Percentiles rank a stretch among this genome's conserved stretches.
phyloP scores from a whole-genome alignment of 1,284 basidiomycete species.

The Lentinula novae-zelandiae region DNA sequence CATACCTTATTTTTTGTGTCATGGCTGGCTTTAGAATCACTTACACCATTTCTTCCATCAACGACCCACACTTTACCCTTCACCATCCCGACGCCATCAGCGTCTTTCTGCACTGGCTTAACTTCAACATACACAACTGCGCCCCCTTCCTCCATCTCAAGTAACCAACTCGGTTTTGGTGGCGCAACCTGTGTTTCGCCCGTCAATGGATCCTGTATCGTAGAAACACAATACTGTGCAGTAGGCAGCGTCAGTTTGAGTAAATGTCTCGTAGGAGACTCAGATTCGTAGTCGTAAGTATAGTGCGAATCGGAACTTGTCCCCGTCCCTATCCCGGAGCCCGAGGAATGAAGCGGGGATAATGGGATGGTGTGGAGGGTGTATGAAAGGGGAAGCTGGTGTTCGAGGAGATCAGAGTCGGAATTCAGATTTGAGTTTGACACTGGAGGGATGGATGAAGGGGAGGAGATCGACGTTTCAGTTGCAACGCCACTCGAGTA shows the following conservation, averaged over 20 bases:
- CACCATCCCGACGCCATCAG: slow-evolving; percentile 15
- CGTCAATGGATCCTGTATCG: slow-evolving; percentile 77
- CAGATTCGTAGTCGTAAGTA: slow-evolving; percentile 20
- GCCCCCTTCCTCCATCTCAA: slow-evolving; percentile 65
- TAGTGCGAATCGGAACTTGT: slow-evolving; percentile 33
- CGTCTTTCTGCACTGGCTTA: slow-evolving; percentile 29
- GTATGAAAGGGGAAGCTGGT: slow-evolving; percentile 47
- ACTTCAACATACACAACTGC: slow-evolving; percentile 63
- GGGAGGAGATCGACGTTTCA: not conserved
- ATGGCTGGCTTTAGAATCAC: slow-evolving; percentile 24
- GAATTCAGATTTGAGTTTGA: not conserved
- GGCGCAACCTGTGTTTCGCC: slow-evolving; percentile 63
- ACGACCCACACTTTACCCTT: slow-evolving; percentile 11
- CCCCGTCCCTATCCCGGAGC: slow-evolving; percentile 24
- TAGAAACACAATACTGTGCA: slow-evolving; percentile 70
- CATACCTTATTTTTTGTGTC: slow-evolving; percentile 1
- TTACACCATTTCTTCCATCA: slow-evolving; percentile 20
- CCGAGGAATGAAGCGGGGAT: slow-evolving; percentile 74
- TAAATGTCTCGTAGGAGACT: slow-evolving; percentile 66
- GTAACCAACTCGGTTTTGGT: slow-evolving; percentile 72
- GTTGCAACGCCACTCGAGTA: not conserved
- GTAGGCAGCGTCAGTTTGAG: slow-evolving; percentile 79
- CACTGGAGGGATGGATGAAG: not conserved
- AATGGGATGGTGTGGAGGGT: slow-evolving; percentile 69
- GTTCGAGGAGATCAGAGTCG: slow-evolving; percentile 10